A percentile compares a stretch with the other conserved stretches of the same genome.
Conservation (phyloP, 148 eudicot genomes). For the Rhododendron simsii region DNA sequence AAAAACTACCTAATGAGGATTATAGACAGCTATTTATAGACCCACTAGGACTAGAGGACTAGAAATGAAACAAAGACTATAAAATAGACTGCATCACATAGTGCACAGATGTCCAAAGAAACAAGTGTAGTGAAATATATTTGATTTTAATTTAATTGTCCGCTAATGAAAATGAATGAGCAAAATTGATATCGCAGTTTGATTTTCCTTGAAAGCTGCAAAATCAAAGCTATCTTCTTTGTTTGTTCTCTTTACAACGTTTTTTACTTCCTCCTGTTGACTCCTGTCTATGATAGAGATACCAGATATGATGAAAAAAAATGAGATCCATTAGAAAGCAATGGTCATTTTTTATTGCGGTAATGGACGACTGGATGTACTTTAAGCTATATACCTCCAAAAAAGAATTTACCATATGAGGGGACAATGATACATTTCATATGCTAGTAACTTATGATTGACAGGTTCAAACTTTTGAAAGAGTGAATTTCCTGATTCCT, state of each 20-base stretch:
- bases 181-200: not conserved
- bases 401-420: not conserved
- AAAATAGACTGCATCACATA: not conserved
- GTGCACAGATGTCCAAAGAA: not conserved
- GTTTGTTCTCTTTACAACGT: not conserved
- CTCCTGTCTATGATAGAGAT: not conserved
- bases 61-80: not conserved
- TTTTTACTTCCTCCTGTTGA: not conserved
- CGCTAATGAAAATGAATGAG: not conserved
- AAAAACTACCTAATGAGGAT: not conserved
- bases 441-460: not conserved
- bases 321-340: not conserved
- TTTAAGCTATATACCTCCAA: not conserved
- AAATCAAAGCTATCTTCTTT: not conserved
- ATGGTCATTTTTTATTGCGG: not conserved
- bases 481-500: not conserved
- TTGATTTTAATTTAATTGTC: not conserved
- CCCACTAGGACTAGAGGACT: not conserved
- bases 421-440: not conserved
- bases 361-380: not conserved
- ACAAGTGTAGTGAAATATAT: not conserved
- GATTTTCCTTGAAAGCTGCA: not conserved
- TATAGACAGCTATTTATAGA: not conserved
- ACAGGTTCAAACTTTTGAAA: not conserved
- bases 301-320: not conserved